Evolutionary conservation across 2,329 filamentous ascomycete genomes (phyloP).

Genomic region (Pleochaeta shiraiana): DNA sequence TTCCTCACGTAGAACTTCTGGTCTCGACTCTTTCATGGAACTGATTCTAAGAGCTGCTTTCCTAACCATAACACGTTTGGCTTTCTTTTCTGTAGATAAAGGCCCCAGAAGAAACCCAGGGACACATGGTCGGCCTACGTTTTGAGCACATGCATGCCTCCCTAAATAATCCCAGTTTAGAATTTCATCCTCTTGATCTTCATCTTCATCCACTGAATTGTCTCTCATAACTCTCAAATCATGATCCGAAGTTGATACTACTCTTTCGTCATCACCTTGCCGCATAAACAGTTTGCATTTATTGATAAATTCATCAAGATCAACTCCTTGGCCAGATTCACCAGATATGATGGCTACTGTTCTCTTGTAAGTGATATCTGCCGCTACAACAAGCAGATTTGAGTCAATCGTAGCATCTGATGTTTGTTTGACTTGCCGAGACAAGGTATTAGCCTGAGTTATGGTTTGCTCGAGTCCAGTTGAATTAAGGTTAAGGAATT

Average conservation of each 20-base stretch:
- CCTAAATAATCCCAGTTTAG: constrained; percentile 79
- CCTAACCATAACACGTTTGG: constrained; percentile 46
- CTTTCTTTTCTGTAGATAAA: constrained; percentile 70
- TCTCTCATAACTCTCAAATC: constrained; percentile 9
- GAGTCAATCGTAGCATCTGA: constrained; percentile 82
- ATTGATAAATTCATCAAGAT: constrained; percentile 78
- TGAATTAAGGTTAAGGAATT: constrained; percentile 45
- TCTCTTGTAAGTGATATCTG: constrained; percentile 62
- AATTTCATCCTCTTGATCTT: constrained; percentile 48
- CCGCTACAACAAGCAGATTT: constrained; percentile 58
- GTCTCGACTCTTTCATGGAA: constrained; percentile 46
- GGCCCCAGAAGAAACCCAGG: constrained; percentile 76
- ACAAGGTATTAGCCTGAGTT: constrained; percentile 39
- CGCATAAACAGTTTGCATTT: constrained; percentile 80
- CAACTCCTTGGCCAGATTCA: constrained; percentile 50
- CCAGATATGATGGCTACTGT: constrained; percentile 54
- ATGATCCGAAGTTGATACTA: neutral
- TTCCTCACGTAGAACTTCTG: constrained; percentile 52
- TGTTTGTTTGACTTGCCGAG: constrained; percentile 59
- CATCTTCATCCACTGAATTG: constrained; percentile 41
- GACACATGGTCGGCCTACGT: constrained; percentile 51
- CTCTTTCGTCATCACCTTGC: constrained; percentile 26
- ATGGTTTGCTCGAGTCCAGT: constrained; percentile 44
- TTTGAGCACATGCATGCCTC: constrained; percentile 49
- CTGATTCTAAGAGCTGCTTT: constrained; percentile 43